Percentiles rank a stretch among this genome's conserved stretches.
phyloP scores from a whole-genome alignment of 1,284 basidiomycete species.

The Kalmanozyma brasiliensis region DNA sequence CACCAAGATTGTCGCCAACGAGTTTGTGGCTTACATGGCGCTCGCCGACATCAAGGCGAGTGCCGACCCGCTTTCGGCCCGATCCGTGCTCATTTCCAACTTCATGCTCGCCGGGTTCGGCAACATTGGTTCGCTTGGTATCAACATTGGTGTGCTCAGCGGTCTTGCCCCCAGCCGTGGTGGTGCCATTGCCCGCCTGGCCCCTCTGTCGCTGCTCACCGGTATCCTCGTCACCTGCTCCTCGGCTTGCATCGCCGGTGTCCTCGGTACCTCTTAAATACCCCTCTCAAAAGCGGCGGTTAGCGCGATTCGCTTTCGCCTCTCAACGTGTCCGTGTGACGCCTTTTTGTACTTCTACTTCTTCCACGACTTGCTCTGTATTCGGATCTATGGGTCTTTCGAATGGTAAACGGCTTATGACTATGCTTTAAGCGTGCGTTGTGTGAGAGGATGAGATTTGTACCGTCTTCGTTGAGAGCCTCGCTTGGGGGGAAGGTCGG shows the following conservation, averaged over 20 bases:
- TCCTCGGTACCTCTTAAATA: slow-evolving; percentile 54
- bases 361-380: slow-evolving; percentile 7
- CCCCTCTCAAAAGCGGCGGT: too few relatives aligned
- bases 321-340: slow-evolving; percentile 17
- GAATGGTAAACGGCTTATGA: slow-evolving; percentile 15
- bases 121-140: slow-evolving; percentile 80
- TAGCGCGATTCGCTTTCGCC: not conserved
- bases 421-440: not conserved
- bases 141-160: slow-evolving; percentile 87
- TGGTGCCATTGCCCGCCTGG: slow-evolving; percentile 78
- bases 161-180: slow-evolving; percentile 82
- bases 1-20: slow-evolving; percentile 82
- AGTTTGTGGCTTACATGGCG: slow-evolving; percentile 81
- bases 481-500: too few relatives aligned
- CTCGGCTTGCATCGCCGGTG: slow-evolving; percentile 69
- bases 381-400: slow-evolving; percentile 32
- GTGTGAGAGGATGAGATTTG: not conserved
- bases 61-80: slow-evolving; percentile 74
- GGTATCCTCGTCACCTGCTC: slow-evolving; percentile 69
- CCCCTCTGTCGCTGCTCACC: slow-evolving; percentile 73
- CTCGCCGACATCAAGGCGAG: slow-evolving; percentile 46
- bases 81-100: slow-evolving; percentile 79
- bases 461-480: too few relatives aligned
- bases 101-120: slow-evolving; percentile 91
- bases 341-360: slow-evolving; percentile 15